phyloP scores from a whole-genome alignment of 805 yeast genomes.

The Saturnispora hagleri region DNA sequence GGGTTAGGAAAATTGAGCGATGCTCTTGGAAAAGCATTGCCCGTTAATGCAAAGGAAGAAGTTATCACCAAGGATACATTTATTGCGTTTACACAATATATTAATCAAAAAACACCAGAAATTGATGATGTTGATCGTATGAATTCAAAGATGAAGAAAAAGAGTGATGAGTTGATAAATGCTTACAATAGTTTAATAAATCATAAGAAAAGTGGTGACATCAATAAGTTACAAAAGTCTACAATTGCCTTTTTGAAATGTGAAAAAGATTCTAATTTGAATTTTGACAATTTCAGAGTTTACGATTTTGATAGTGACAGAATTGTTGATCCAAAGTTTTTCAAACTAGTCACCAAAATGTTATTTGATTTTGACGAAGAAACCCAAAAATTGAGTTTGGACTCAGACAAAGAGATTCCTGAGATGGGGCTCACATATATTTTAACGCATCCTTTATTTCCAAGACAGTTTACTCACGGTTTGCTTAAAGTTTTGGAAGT shows the following conservation, averaged over 20 bases:
- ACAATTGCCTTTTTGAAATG: constrained; percentile 26
- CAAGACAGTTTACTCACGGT: constrained; percentile 45
- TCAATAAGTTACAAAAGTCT: constrained; percentile 23
- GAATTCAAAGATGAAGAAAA: constrained; percentile 15
- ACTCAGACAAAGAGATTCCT: constrained; percentile 32
- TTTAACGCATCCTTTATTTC: constrained; percentile 82
- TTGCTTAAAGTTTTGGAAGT: constrained; percentile 42
- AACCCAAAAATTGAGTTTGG: constrained; percentile 14
- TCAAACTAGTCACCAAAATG: constrained; percentile 34
- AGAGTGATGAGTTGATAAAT: constrained; percentile 20
- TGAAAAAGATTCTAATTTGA: constrained; percentile 2
- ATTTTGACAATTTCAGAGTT: constrained; percentile 26
- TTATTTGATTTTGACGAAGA: constrained; percentile 27
- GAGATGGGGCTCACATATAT: constrained; percentile 59
- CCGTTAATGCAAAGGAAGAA: background rate
- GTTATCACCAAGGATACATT: constrained; percentile 12
- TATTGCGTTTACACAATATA: constrained; percentile 11
- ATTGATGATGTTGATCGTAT: constrained; percentile 19
- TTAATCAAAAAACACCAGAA: constrained; percentile 20
- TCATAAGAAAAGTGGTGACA: constrained; percentile 18
- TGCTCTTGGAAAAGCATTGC: constrained; percentile 56
- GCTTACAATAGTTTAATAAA: constrained; percentile 22
- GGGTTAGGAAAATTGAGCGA: constrained; percentile 64
- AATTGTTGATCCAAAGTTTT: constrained; percentile 49
- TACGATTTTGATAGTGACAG: constrained; percentile 61